These are phyloP conservation scores for Cercospora sp. DNA, from an alignment of 2,329 filamentous ascomycete genomes.

Conservation along the genomic window DNA sequence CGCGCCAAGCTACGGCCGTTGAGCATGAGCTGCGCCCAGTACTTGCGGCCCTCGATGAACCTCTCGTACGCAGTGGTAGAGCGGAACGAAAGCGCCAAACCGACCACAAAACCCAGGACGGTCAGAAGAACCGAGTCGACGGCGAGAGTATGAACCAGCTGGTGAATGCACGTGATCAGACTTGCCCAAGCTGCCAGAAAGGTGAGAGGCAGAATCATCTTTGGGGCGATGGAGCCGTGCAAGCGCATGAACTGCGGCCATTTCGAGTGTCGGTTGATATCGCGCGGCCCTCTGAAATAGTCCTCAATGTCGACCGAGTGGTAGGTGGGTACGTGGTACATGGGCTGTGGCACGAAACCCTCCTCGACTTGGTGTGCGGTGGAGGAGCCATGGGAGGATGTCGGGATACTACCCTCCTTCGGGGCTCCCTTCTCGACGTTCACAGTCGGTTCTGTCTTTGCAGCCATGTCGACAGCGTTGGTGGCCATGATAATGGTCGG, in stretches of 20 bases:
- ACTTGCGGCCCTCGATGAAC: constrained; percentile 60
- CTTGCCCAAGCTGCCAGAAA: constrained; percentile 67
- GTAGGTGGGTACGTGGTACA: constrained; percentile 22
- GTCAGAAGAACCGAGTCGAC: constrained; percentile 71
- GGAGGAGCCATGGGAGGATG: constrained; percentile 8
- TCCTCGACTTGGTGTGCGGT: constrained; percentile 6
- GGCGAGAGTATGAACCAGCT: constrained; percentile 47
- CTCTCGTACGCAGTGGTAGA: constrained; percentile 77
- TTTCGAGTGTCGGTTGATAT: constrained; percentile 73
- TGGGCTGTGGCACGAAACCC: constrained; percentile 16
- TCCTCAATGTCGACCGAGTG: constrained; percentile 35
- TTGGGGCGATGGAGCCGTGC: constrained; percentile 73
- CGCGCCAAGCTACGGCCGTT: constrained; percentile 62
- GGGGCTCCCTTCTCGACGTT: constrained; percentile 4
- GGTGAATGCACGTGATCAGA: constrained; percentile 60
- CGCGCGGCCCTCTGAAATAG: constrained; percentile 54
- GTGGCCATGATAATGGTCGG: constrained; percentile 2
- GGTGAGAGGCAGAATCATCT: constrained; percentile 69
- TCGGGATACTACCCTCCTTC: background rate
- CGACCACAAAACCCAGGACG: constrained; percentile 78
- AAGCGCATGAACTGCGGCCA: constrained; percentile 74
- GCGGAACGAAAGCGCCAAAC: constrained; percentile 75
- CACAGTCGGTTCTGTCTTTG: background rate
- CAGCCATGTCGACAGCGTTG: constrained; percentile 13
- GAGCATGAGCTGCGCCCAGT: constrained; percentile 60